Conservation (phyloP, 129 eudicot genomes). For the Oenanthe sinensis region DNA sequence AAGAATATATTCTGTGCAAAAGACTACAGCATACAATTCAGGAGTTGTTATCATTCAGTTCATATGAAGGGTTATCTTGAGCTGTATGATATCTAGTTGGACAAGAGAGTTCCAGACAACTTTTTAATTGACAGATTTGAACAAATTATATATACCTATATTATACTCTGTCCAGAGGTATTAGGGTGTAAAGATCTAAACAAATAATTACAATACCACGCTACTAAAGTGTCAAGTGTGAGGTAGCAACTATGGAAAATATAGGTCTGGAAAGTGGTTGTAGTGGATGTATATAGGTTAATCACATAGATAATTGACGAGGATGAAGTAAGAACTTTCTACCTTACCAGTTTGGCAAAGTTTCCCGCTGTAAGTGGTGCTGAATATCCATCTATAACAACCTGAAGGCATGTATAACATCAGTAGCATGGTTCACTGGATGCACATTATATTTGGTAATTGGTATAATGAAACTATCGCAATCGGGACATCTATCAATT, state of each 20-base stretch:
- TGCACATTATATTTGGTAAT: background rate
- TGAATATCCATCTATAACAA: constrained; percentile 91
- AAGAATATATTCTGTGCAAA: background rate
- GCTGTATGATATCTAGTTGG: background rate
- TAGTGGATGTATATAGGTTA: background rate
- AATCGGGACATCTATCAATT: background rate
- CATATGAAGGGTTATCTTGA: background rate
- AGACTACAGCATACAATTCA: background rate
- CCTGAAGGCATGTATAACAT: constrained; percentile 39
- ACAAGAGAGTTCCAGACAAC: background rate
- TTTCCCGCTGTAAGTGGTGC: constrained; percentile 97
- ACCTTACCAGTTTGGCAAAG: constrained; percentile 99
- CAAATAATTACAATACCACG: background rate
- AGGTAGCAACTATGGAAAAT: background rate
- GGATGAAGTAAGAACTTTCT: constrained; percentile 36
- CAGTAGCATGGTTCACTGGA: background rate
- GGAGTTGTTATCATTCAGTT: background rate
- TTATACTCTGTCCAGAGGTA: background rate
- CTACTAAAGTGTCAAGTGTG: background rate
- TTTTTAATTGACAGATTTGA: background rate
- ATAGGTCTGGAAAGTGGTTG: background rate
- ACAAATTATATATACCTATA: background rate
- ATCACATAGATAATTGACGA: background rate
- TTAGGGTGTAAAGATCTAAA: background rate
- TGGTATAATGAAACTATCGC: background rate